Evolutionary conservation across 768 basidiomycete genomes (phyloP), one percentile per base, ranked within the genome.

Genomic region (Hirschioporus abietinus): DNA sequence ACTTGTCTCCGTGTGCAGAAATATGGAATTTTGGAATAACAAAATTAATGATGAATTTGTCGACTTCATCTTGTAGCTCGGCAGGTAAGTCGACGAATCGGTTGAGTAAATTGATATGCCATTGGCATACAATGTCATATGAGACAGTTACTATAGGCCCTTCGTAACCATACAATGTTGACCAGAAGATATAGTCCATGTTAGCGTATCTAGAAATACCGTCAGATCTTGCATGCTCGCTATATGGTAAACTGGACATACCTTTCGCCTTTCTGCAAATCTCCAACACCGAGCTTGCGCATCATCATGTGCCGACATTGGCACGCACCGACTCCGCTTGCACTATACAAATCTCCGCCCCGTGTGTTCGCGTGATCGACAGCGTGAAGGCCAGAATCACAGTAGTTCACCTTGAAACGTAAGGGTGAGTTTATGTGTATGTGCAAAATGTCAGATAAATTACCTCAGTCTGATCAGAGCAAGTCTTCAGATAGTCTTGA

Each of bases 121-220:
- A 42, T 35, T 52, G 30, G 58, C 66, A 68, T 4, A 68, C 68
- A 42, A 74, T 72, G 63, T 73, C 69, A 63, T 73, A 72, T 0
- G 68, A 68, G 1, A 70, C 62, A 0, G 71, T 61, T 7, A 66
- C 58, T 9, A 20, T 10, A 20, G 15, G 26, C 30, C 52, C 60
- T 25, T 60, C 24, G 35, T 63, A 66, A 35, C 35, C 67, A 27
- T 1, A 68, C 9, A 74, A n/a, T 0, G 66, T 36, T 0, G 68
- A 69, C 5, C 70, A 65, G 0, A 75, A 64, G 1, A 75, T 69
- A 35, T 67, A 75, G 36, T 77, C 76, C 72, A 73, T 73, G 35
- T 73, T 74, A 0, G 69, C 66, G 35, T 72, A 74, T 4, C 73
- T 68, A 3, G 52, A 8, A n/a, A 8, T 7, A 20, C 35, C 58